phyloP scores from a whole-genome alignment of 2,329 filamentous ascomycete species.

The Curvularia eragrostidis region DNA sequence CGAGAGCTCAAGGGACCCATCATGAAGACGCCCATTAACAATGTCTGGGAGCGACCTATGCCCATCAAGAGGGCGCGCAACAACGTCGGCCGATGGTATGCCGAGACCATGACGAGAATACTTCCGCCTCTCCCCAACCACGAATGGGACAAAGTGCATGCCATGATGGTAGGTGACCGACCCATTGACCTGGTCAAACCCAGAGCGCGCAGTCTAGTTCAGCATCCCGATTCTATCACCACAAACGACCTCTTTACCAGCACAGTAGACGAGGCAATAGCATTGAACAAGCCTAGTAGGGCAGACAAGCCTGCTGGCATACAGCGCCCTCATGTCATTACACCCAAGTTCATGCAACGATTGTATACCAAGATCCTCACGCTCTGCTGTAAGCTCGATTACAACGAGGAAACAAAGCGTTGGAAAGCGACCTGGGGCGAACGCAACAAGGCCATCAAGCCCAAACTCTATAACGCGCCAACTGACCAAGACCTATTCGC shows the following conservation, averaged over 20 bases:
- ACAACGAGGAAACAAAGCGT: slow-evolving; percentile 36
- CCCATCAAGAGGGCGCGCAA: slow-evolving; percentile 54
- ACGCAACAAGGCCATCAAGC: slow-evolving; percentile 16
- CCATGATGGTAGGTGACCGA: slow-evolving; percentile 47
- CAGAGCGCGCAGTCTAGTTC: slow-evolving; percentile 22
- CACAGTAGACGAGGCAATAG: slow-evolving; percentile 28
- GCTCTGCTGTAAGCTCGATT: slow-evolving; percentile 53
- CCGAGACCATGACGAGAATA: slow-evolving; percentile 50
- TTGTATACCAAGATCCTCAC: slow-evolving; percentile 53
- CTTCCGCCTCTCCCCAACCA: slow-evolving; percentile 54
- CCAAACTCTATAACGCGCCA: slow-evolving; percentile 22
- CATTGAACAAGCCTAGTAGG: slow-evolving; percentile 35
- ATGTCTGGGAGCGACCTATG: slow-evolving; percentile 56
- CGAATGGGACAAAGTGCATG: slow-evolving; percentile 54
- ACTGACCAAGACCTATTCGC: slow-evolving; percentile 36
- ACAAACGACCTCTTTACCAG: slow-evolving; percentile 13
- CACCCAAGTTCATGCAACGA: slow-evolving; percentile 54
- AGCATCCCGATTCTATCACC: neutral
- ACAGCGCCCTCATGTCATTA: slow-evolving; percentile 48
- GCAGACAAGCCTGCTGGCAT: slow-evolving; percentile 33
- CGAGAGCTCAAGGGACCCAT: slow-evolving; percentile 32
- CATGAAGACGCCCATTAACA: slow-evolving; percentile 52
- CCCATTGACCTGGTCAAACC: slow-evolving; percentile 34
- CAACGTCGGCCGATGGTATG: slow-evolving; percentile 54
- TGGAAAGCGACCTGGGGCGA: slow-evolving; percentile 41